Evolutionary conservation across 2,329 filamentous ascomycete genomes (phyloP).

Genomic region (Hypoxylon sp.): DNA sequence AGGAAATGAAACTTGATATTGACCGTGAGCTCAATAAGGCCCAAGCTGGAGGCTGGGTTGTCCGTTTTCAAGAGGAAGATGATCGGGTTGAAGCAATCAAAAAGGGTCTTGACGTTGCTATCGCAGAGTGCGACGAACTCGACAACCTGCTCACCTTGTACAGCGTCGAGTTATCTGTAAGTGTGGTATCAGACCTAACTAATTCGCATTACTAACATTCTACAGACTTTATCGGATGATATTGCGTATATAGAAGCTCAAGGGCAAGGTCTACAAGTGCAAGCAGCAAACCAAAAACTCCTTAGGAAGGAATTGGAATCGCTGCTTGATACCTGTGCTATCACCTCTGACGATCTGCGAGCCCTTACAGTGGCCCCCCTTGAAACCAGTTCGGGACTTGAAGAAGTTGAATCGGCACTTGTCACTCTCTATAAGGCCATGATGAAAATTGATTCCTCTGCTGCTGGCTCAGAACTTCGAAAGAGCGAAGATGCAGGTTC

Average conservation of each 20-base stretch:
- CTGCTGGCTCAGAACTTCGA: conserved; percentile 68
- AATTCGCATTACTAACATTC: conserved; percentile 46
- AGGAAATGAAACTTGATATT: conserved; percentile 85
- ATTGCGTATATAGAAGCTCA: conserved; percentile 98
- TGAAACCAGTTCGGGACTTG: conserved; percentile 78
- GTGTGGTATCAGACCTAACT: conserved; percentile 52
- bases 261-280: conserved; percentile 95
- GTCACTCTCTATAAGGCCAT: conserved; percentile 92
- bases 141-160: conserved; percentile 96
- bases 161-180: conserved; percentile 90
- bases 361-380: conserved; percentile 81
- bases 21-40: conserved; percentile 90
- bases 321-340: conserved; percentile 91
- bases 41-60: conserved; percentile 93
- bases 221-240: conserved; percentile 90
- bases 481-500: conserved; percentile 66
- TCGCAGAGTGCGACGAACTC: conserved; percentile 94
- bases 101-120: conserved; percentile 87
- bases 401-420: conserved; percentile 82
- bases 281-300: conserved; percentile 96
- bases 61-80: conserved; percentile 87
- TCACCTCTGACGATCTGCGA: conserved; percentile 81
- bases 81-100: conserved; percentile 91
- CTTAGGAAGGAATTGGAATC: conserved; percentile 90
- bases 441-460: conserved; percentile 89